These are phyloP conservation scores for Diaporthe helianthi DNA, from an alignment of 2,329 filamentous ascomycete species.

Conservation along the genomic window DNA sequence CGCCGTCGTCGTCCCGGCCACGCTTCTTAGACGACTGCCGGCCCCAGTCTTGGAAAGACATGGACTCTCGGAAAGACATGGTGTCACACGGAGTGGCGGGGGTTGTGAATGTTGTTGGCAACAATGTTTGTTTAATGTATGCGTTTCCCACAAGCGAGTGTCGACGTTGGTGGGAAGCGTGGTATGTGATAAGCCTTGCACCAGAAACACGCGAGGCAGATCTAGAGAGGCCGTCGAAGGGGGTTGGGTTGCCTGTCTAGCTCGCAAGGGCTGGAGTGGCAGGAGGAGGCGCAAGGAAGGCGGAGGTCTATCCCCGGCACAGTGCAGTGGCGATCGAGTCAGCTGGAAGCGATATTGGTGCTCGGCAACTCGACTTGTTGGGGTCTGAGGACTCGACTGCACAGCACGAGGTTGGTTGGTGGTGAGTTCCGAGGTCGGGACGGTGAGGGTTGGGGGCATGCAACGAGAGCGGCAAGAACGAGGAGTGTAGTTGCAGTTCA, in stretches of 20 bases:
- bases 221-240: neutral
- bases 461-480: neutral
- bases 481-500: neutral
- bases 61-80: constrained; percentile 51
- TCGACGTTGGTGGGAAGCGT: constrained; percentile 12
- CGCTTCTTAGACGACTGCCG: constrained; percentile 53
- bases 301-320: constrained; percentile 13
- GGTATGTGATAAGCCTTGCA: constrained; percentile 1
- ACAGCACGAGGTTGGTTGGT: neutral
- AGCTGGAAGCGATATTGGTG: neutral
- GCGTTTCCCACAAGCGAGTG: constrained; percentile 25
- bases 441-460: no score
- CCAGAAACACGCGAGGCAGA: neutral
- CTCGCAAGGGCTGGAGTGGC: neutral
- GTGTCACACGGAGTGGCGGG: constrained; percentile 25
- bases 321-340: constrained; percentile 24
- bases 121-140: neutral
- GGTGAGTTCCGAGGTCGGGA: neutral
- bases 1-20: constrained; percentile 52
- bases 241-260: neutral
- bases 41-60: constrained; percentile 49
- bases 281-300: constrained; percentile 19
- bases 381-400: neutral
- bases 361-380: neutral
- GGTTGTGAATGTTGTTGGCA: constrained; percentile 2